Base-by-base conservation (phyloP, 306 rosid species). In the Vigna angularis region DNA sequence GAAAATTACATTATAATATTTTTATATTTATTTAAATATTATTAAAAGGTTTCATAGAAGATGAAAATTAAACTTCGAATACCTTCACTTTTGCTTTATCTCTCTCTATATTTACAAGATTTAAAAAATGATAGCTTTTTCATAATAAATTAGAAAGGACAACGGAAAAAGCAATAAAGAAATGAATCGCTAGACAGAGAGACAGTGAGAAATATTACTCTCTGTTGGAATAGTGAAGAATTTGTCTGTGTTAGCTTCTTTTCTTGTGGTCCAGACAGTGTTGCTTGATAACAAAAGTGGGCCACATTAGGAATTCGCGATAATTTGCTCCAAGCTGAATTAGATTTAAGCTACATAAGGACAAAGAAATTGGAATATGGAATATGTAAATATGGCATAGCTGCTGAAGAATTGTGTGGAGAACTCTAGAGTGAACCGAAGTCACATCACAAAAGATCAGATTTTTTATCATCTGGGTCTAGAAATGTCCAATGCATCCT, bases 401-500 rank as follows among this genome's bases (percentile, higher is more conserved):
- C 11, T 26, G 0, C 58, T 28, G 7, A 18, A 44, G 74, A 66
- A 53, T 3, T n/a, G 38, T 63, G 16, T 56, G 9, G 83, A 83
- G 66, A 66, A 66, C 18, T 83, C 83, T 66, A 83, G 86, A 83
- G 66, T 55, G 58, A 77, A 30, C 59, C 32, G 3, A 65, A 32
- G 40, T 69, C 69, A 52, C 73, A 51, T 38, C 56, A 77, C 14
- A 13, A 45, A 42, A 12, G 36, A 63, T 24, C n/a, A 18, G 15
- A 55, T 55, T 42, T 70, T 36, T 52, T 44, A 64, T 28, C 53
- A 9, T 67, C 11, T 17, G 38, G 49, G 1, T 82, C 86, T 44
- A 83, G 83, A 83, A 78, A 78, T 49, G 7, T 73, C 86, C 77
- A 83, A 26, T 44, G 20, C 40, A 3, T 40, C 76, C 77, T 73